Conservation (phyloP, 2,329 filamentous ascomycete genomes). For the Venturia oleaginea region DNA sequence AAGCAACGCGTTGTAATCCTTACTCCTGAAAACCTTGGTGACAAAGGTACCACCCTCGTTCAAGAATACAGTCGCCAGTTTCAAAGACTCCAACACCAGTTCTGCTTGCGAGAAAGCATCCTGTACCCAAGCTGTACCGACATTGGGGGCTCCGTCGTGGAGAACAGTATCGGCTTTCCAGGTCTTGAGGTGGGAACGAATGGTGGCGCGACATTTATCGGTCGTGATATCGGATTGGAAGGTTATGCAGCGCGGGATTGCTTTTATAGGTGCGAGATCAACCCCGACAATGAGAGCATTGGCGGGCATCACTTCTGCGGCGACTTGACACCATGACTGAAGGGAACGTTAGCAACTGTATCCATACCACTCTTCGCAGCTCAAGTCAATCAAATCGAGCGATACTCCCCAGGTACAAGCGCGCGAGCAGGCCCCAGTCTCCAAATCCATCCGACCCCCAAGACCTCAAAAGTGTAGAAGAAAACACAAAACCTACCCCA, state of each 20-base stretch:
- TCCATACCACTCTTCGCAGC: background rate
- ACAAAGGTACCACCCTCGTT: conserved; percentile 86
- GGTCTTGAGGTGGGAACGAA: conserved; percentile 82
- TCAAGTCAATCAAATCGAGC: background rate
- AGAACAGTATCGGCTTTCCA: conserved; percentile 95
- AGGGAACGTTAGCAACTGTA: background rate
- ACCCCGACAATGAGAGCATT: conserved; percentile 89
- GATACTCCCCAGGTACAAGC: background rate
- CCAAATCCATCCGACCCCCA: too few relatives aligned
- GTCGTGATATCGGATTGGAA: conserved; percentile 98
- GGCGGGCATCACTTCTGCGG: conserved; percentile 86
- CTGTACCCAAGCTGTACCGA: conserved; percentile 95
- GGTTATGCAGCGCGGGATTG: conserved; percentile 85
- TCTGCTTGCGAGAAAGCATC: conserved; percentile 98
- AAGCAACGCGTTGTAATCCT: conserved; percentile 89
- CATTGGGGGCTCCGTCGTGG: conserved; percentile 95
- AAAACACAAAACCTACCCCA: conserved; percentile 50
- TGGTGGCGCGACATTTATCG: conserved; percentile 86
- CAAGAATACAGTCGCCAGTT: conserved; percentile 88
- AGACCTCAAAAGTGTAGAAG: conserved; percentile 11
- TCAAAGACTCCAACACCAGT: conserved; percentile 80
- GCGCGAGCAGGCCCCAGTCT: too few relatives aligned
- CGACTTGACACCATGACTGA: conserved; percentile 91
- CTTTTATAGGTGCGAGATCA: conserved; percentile 89
- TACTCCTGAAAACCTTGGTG: conserved; percentile 94